phyloP scores from a whole-genome alignment of 306 rosid species.

The Herpetospermum pedunculosum region DNA sequence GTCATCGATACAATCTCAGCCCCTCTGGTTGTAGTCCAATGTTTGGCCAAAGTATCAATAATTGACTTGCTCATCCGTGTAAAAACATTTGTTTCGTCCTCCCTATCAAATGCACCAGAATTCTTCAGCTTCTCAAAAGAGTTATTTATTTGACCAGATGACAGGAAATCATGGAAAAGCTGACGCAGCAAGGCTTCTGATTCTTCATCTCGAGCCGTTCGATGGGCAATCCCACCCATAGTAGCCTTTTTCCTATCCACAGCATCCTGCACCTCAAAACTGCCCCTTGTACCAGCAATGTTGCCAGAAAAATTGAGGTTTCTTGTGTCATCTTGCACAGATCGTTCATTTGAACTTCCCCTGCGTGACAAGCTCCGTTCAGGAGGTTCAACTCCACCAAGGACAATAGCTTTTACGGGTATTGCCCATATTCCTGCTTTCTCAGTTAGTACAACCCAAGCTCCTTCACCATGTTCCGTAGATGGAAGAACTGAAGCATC shows the following conservation, averaged over 20 bases:
- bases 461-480: conserved; percentile 70
- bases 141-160: conserved; percentile 68
- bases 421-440: conserved; percentile 99
- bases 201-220: conserved; percentile 79
- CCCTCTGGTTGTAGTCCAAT: conserved; percentile 96
- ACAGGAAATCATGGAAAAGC: conserved; percentile 65
- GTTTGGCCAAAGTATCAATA: conserved; percentile 88
- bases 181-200: conserved; percentile 76
- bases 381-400: conserved; percentile 98
- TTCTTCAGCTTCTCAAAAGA: conserved; percentile 62
- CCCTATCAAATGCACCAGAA: conserved; percentile 85
- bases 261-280: conserved; percentile 72
- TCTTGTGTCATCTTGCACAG: conserved; percentile 66
- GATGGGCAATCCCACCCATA: conserved; percentile 44
- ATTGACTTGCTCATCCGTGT: conserved; percentile 86
- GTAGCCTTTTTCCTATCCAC: conserved; percentile 55
- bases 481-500: conserved; percentile 92
- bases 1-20: conserved; percentile 97
- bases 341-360: conserved; percentile 92
- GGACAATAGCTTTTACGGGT: conserved; percentile 86
- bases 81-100: conserved; percentile 81
- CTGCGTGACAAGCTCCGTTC: conserved; percentile 92
- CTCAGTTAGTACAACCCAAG: conserved; percentile 93
- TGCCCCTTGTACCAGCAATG: conserved; percentile 59
- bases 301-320: conserved; percentile 54